Evolutionary conservation across 192 early-diverging fungal genomes (phyloP), one percentile per base, ranked within the genome.

Genomic region (Rhizoclosmatium globosum): DNA sequence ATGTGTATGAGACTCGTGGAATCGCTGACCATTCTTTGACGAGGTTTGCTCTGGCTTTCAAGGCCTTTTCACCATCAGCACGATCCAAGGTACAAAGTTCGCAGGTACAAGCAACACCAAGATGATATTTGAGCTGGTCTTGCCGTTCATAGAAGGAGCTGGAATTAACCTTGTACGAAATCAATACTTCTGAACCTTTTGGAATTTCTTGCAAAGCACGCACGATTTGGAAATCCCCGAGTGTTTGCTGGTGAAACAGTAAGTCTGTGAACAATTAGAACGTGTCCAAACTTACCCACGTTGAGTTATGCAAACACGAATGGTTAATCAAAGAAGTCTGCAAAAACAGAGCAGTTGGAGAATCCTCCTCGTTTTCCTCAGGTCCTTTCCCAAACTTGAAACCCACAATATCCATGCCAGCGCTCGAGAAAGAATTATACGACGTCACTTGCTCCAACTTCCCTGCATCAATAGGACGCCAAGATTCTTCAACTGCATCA

Each of bases 241-340:
- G 15, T 4, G 4, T 50, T 50, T 15, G 4, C 48, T 50, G 15
- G 48, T 4, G 15, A 50, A 50, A 9, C 4, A 9, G 48, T 50
- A 15, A 4, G 15, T 50, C 6, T 9, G 4, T 50, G 15, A 4
- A 50, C 48, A 50, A 39, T 17, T n/a, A 50, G 2, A 71, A 71
- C 13, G 19, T 50, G 6, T 43, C 43, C 31, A 71, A 71, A 47
- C 68, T 48, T 31, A 71, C 46, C 68, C 68, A 71, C 6, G 68
- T 45, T 11, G 68, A 4, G 45, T 71, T 71, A 3, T 71, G 45
- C 13, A 47, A 15, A 43, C 68, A 71, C 31, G 68, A 71, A 71
- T 71, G 68, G 46, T 71, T 71, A 50, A 71, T 71, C 68, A 71
- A 46, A 39, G 68, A 71, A 0, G 68, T 15, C 68, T 71, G 68